Conservation (phyloP, 176 grass and related monocot genomes). For the Poa pratensis region DNA sequence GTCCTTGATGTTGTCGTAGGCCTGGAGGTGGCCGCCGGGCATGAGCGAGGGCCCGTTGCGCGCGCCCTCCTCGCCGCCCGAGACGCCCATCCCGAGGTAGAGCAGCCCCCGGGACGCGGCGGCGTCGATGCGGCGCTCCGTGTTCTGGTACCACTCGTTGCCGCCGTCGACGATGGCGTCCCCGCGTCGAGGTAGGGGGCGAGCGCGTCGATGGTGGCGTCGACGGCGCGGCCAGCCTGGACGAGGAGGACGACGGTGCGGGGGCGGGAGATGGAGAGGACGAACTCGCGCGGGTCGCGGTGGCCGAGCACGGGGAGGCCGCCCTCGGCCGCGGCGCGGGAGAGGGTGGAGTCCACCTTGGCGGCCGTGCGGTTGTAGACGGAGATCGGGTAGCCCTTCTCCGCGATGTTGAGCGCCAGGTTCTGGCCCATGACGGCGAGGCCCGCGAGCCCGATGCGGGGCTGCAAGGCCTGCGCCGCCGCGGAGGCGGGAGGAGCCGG, state of each 20-base stretch:
- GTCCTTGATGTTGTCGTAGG: constrained; percentile 75
- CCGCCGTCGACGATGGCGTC: constrained; percentile 87
- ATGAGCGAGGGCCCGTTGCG: constrained; percentile 84
- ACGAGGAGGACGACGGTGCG: constrained; percentile 82
- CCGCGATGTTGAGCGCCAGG: constrained; percentile 92
- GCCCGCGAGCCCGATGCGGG: constrained; percentile 79
- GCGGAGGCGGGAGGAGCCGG: constrained; percentile 43
- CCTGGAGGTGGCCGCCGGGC: constrained; percentile 71
- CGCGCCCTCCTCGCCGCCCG: constrained; percentile 80
- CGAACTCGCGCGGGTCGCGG: constrained; percentile 69
- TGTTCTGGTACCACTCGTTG: constrained; percentile 97
- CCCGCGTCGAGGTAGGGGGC: constrained; percentile 69
- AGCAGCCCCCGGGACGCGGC: constrained; percentile 59
- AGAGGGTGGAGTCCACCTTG: constrained; percentile 81
- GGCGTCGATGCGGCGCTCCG: constrained; percentile 69
- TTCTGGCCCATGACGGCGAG: constrained; percentile 97
- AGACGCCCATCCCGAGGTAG: constrained; percentile 96
- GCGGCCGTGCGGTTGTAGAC: constrained; percentile 90
- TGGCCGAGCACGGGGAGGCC: constrained; percentile 70
- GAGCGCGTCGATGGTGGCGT: constrained; percentile 74
- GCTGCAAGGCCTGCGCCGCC: constrained; percentile 29
- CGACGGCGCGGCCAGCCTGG: constrained; percentile 74
- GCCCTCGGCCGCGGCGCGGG: constrained; percentile 65
- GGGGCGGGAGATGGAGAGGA: constrained; percentile 70
- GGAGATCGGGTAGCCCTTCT: constrained; percentile 92